Conservation (phyloP, 208 protist genomes). For the Sergeia podlipaevii region DNA sequence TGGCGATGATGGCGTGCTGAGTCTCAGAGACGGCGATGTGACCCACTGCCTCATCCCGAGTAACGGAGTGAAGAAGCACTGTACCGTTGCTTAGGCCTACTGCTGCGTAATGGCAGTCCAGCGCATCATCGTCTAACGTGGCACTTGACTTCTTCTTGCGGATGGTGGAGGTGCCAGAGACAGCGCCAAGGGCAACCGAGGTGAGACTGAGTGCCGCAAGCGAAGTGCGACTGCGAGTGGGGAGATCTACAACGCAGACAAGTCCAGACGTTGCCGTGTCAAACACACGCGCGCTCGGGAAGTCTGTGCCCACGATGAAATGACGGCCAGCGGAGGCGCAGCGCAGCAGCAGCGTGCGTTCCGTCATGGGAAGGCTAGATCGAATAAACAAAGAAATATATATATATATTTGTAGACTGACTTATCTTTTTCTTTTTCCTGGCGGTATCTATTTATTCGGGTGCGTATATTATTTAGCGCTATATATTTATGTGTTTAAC, state of each 20-base stretch:
- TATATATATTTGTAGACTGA: conserved; percentile 1
- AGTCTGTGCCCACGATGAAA: conserved; percentile 74
- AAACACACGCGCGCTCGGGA: conserved; percentile 76
- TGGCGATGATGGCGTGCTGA: conserved; percentile 48
- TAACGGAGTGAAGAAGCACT: conserved; percentile 68
- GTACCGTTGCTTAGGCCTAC: conserved; percentile 77
- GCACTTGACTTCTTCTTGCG: not conserved
- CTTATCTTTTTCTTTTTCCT: conserved; percentile 18
- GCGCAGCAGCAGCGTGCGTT: conserved; percentile 65
- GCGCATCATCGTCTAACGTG: conserved; percentile 12
- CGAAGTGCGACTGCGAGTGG: conserved; percentile 28
- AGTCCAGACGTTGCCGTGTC: conserved; percentile 44
- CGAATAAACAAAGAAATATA: conserved; percentile 5
- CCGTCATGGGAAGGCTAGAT: conserved; percentile 40
- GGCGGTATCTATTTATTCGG: not conserved
- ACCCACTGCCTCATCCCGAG: conserved; percentile 29
- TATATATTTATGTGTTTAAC: conserved; percentile 4
- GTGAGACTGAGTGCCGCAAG: conserved; percentile 59
- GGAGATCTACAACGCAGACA: conserved; percentile 47
- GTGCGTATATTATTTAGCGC: not conserved
- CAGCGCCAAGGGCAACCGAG: conserved; percentile 40
- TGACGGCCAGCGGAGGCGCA: conserved; percentile 42
- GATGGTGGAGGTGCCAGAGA: not conserved
- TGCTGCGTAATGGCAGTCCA: conserved; percentile 33
- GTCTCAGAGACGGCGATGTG: conserved; percentile 60